Percentiles rank a stretch among this genome's conserved stretches.
These are phyloP conservation scores for Jacaranda mimosifolia DNA, from an alignment of 257 asterid genomes.

Conservation along the genomic window DNA sequence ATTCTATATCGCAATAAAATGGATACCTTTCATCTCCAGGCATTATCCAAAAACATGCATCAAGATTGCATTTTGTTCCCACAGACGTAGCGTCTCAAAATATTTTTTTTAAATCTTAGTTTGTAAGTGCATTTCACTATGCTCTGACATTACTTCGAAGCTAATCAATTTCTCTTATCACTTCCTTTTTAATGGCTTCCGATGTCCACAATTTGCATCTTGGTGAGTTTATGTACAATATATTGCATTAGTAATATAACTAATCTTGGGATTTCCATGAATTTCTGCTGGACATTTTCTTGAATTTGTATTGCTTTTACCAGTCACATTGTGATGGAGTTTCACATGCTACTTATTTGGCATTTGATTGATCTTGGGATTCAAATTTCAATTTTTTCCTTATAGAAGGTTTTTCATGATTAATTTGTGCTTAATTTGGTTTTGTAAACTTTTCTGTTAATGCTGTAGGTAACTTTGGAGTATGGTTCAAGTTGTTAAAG, in stretches of 20 bases:
- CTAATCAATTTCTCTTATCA: too few species aligned
- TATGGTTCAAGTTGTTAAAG: constrained; percentile 17
- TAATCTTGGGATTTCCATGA: neutral
- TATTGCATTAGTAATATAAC: neutral
- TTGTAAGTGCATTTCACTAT: neutral
- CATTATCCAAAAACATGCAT: neutral
- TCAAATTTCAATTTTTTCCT: neutral
- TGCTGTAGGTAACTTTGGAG: constrained; percentile 31
- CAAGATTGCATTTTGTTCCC: neutral
- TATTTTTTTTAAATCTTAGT: neutral
- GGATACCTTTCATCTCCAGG: neutral
- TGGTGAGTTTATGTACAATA: too few species aligned
- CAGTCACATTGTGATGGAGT: neutral
- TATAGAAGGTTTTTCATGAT: constrained; percentile 4
- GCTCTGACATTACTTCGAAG: neutral
- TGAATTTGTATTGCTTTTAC: constrained; percentile 4
- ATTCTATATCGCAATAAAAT: neutral
- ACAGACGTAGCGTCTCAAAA: neutral
- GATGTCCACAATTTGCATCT: neutral
- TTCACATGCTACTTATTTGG: constrained; percentile 2
- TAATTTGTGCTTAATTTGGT: constrained; percentile 18
- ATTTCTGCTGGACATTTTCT: constrained; percentile 2
- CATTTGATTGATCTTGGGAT: constrained; percentile 10
- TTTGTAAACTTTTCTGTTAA: neutral
- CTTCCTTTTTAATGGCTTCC: neutral